Percentiles rank a stretch among this genome's conserved stretches.
These are phyloP conservation scores for Rutstroemia sp. DNA, from an alignment of 2,329 filamentous ascomycete species.

Conservation along the genomic window DNA sequence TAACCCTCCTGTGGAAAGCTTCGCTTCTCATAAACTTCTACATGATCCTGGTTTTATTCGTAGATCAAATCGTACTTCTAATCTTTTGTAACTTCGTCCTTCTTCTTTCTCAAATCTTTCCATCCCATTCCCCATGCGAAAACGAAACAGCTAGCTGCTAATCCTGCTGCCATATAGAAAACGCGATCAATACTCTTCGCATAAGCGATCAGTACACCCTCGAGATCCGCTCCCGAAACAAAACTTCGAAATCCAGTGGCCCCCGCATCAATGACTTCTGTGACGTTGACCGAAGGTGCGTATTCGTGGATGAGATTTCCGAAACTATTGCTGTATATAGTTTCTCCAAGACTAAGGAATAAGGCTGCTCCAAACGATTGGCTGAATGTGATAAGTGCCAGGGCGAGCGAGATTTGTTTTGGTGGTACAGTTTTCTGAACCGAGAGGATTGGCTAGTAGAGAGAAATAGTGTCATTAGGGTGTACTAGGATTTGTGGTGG, in stretches of 20 bases:
- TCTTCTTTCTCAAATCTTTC: background rate
- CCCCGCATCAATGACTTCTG: conserved; percentile 33
- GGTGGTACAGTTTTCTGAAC: conserved; percentile 27
- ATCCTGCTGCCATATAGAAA: background rate
- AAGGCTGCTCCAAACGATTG: conserved; percentile 27
- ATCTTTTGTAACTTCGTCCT: background rate
- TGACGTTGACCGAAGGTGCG: conserved; percentile 29
- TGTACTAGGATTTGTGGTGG: background rate
- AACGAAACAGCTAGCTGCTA: background rate
- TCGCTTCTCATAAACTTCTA: no score
- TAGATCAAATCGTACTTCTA: no score
- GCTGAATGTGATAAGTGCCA: conserved; percentile 30
- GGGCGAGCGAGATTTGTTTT: conserved; percentile 26
- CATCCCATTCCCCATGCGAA: background rate
- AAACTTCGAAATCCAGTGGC: conserved; percentile 33
- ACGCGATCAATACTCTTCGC: background rate
- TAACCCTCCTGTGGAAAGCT: no score
- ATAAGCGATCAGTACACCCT: conserved; percentile 32
- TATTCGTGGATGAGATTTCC: conserved; percentile 22
- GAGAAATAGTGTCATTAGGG: background rate
- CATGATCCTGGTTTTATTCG: no score
- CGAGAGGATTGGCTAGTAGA: conserved; percentile 24
- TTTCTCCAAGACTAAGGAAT: conserved; percentile 27
- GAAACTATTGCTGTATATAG: conserved; percentile 21
- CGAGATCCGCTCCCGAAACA: conserved; percentile 28